Conservation (phyloP, 179 eudicot genomes). For the Actinidia polygama region DNA sequence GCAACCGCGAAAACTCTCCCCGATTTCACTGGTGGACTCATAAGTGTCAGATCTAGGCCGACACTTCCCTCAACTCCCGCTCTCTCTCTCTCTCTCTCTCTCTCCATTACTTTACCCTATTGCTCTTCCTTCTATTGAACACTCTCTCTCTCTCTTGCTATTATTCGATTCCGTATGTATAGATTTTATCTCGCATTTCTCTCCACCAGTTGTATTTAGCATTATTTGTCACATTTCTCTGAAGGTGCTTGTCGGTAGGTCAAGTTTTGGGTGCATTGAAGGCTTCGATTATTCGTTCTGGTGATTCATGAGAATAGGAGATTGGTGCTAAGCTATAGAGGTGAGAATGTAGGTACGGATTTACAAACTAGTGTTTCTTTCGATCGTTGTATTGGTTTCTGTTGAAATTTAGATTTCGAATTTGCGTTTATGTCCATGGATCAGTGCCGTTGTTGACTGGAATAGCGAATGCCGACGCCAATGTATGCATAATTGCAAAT, state of each 20-base stretch:
- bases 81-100: slow-evolving; percentile 9
- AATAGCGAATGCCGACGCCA: too few relatives aligned
- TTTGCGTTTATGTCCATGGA: neutral
- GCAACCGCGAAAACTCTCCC: too few relatives aligned
- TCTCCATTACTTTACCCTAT: too few relatives aligned
- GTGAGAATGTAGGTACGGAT: neutral
- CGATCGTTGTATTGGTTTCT: neutral
- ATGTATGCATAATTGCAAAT: too few relatives aligned
- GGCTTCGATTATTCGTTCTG: too few relatives aligned
- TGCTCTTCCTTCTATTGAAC: too few relatives aligned
- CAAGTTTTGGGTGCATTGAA: neutral
- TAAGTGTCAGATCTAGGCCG: slow-evolving; percentile 1
- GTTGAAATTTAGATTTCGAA: neutral
- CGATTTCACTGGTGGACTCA: neutral
- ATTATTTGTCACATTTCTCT: neutral
- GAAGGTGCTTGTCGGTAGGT: slow-evolving; percentile 16
- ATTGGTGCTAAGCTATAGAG: neutral
- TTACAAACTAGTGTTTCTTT: neutral
- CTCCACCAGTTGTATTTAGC: neutral
- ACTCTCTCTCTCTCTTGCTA: neutral
- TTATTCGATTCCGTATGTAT: neutral
- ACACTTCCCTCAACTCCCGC: slow-evolving; percentile 18
- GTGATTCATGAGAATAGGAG: too few relatives aligned
- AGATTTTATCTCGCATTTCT: slow-evolving; percentile 12
- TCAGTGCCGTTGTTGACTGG: too few relatives aligned